phyloP scores from a whole-genome alignment of 768 basidiomycete genomes.

The Leccinum ochraceum region DNA sequence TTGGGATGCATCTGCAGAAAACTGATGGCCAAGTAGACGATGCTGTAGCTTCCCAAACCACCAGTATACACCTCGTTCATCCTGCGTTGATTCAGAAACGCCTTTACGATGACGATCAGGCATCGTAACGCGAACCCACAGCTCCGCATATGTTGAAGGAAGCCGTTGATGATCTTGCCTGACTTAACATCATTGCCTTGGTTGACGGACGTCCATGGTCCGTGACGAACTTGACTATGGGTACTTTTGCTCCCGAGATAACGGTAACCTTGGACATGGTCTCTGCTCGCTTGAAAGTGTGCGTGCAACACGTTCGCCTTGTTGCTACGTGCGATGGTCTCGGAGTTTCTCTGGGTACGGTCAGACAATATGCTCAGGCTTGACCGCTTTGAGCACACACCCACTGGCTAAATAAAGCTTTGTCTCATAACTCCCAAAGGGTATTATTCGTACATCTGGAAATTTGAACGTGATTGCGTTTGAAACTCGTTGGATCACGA shows the following conservation, averaged over 20 bases:
- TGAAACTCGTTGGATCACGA: constrained; percentile 70
- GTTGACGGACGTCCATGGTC: constrained; percentile 87
- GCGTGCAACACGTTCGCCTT: constrained; percentile 70
- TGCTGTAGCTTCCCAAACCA: constrained; percentile 91
- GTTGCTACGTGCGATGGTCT: constrained; percentile 69
- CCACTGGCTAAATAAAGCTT: constrained; percentile 91
- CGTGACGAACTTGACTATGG: constrained; percentile 95
- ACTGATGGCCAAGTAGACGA: constrained; percentile 89
- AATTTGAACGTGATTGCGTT: constrained; percentile 64
- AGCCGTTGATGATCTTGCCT: constrained; percentile 77
- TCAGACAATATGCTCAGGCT: constrained; percentile 12
- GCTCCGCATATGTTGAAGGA: constrained; percentile 61
- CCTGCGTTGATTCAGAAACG: constrained; percentile 82
- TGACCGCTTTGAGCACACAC: constrained; percentile 46
- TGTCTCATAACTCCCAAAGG: constrained; percentile 94
- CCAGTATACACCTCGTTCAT: constrained; percentile 99
- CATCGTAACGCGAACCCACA: constrained; percentile 71
- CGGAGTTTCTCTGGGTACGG: constrained; percentile 70
- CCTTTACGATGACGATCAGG: constrained; percentile 87
- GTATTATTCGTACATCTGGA: constrained; percentile 76
- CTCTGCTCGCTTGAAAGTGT: constrained; percentile 68
- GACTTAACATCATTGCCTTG: constrained; percentile 83
- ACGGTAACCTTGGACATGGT: constrained; percentile 83
- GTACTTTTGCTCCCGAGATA: constrained; percentile 92
- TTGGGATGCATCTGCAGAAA: constrained; percentile 99